Base-by-base conservation (phyloP, 495 filamentous ascomycete genomes). In the Trichocladium uniseriatum region DNA sequence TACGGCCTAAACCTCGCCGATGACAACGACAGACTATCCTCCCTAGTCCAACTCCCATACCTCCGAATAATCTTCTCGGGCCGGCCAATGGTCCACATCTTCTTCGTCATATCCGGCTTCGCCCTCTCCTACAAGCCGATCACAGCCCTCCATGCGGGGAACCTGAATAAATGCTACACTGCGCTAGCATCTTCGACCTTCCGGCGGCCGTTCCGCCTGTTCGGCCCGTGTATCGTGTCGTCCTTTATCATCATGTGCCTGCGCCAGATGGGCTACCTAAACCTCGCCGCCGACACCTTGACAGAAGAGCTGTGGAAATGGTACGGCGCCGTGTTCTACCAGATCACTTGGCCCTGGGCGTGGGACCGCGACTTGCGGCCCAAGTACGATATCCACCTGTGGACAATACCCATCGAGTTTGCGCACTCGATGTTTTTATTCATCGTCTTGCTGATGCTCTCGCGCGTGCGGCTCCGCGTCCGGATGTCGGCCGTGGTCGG, bases 61-160 rank as follows among this genome's bases (percentile, higher is more conserved):
- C 24, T 84, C 4, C 76, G 82, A 41, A 64, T 86, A 48, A 54
- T 85, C 10, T 79, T 78, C 59, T 79, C 77, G 6, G 82, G 80
- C 27, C 76, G 79, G 43, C 79, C 83, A 41, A 83, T 84, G 81
- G 82, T 87, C 9, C 75, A 80, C 58, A 77, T 85, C 39, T 86
- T 87, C 70, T 86, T 85, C 65, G 78, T 85, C 48, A 79, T 87
- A 37, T 84, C 81, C 6, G 82, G 83, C 52, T 83, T 81, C 51
- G 81, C 80, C 1, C 69, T 86, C 8, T 81, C 80, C 13, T 77
- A 79, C 52, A 82, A 83, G 51, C 78, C 83, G 0, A 59, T 86
- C 29, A 76, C 75, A 50, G 64, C 69, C n/a, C 75, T 80, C 35
- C 79, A 78, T 43, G 67, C 64, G 24, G 72, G 74, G 32, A 67